Evolutionary conservation across 2,329 filamentous ascomycete genomes (phyloP).

Genomic region (Nakataea oryzae): DNA sequence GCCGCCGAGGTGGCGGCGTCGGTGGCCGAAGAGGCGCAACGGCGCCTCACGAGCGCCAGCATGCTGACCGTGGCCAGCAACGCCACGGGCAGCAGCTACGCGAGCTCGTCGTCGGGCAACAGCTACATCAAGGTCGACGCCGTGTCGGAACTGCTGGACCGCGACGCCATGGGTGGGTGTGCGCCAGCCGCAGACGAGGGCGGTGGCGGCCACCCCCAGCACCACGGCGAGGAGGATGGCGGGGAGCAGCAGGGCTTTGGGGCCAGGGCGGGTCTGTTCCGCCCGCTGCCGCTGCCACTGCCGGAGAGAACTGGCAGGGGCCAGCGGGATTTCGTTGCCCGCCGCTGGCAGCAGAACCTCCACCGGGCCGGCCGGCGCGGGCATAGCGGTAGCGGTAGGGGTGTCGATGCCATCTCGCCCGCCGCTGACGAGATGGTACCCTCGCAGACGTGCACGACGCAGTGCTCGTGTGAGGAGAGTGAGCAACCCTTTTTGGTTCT

Average conservation of each 20-base stretch:
- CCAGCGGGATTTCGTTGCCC: background rate
- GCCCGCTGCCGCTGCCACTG: background rate
- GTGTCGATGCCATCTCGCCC: background rate
- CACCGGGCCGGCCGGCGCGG: background rate
- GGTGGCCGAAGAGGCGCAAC: background rate
- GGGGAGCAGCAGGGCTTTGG: background rate
- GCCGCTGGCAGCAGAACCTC: background rate
- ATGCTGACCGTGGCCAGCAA: background rate
- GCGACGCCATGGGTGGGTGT: constrained; percentile 1
- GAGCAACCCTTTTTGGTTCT: background rate
- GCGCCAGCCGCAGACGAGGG: background rate
- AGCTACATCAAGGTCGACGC: background rate
- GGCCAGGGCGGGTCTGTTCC: background rate
- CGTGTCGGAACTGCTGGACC: background rate
- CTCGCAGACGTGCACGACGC: background rate
- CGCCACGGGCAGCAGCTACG: background rate
- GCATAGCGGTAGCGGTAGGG: no score
- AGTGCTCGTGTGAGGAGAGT: background rate
- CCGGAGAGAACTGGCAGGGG: background rate
- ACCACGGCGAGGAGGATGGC: background rate
- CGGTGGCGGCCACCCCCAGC: background rate
- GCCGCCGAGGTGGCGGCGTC: background rate
- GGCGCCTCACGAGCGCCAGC: background rate
- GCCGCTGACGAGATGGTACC: background rate
- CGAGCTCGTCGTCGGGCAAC: background rate